phyloP scores from a whole-genome alignment of 441 rosid species.

The Brassica hybrid region DNA sequence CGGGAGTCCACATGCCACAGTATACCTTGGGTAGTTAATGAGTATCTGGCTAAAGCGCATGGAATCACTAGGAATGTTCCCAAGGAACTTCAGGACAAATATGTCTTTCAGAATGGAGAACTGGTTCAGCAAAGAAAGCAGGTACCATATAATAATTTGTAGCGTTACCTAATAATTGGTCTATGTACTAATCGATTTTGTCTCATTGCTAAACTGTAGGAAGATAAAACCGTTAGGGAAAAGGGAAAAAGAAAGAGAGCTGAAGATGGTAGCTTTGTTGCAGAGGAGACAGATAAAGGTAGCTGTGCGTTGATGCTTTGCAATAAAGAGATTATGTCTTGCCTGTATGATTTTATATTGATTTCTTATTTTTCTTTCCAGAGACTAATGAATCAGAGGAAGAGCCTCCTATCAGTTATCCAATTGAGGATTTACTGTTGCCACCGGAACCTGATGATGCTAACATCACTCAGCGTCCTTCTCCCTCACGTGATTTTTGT shows the following conservation, averaged over 20 bases:
- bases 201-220: conserved; percentile 52
- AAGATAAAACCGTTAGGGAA: conserved; percentile 50
- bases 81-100: conserved; percentile 58
- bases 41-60: conserved; percentile 68
- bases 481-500: conserved; percentile 79
- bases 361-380: conserved; percentile 47
- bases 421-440: conserved; percentile 90
- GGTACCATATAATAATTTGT: conserved; percentile 35
- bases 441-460: conserved; percentile 76
- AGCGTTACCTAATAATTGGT: conserved; percentile 25
- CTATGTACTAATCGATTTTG: conserved; percentile 25
- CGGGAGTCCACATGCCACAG: conserved; percentile 88
- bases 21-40: conserved; percentile 91
- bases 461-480: conserved; percentile 72
- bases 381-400: conserved; percentile 50
- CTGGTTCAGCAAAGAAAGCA: conserved; percentile 59
- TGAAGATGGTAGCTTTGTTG: conserved; percentile 46
- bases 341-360: conserved; percentile 23
- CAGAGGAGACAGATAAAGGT: conserved; percentile 47
- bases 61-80: conserved; percentile 73
- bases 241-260: conserved; percentile 68
- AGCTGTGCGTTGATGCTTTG: not conserved
- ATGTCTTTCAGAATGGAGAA: conserved; percentile 69
- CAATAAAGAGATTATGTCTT: conserved; percentile 14
- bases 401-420: conserved; percentile 71